Base-by-base conservation (phyloP, 768 basidiomycete species). In the Tubosaeta sp. region DNA sequence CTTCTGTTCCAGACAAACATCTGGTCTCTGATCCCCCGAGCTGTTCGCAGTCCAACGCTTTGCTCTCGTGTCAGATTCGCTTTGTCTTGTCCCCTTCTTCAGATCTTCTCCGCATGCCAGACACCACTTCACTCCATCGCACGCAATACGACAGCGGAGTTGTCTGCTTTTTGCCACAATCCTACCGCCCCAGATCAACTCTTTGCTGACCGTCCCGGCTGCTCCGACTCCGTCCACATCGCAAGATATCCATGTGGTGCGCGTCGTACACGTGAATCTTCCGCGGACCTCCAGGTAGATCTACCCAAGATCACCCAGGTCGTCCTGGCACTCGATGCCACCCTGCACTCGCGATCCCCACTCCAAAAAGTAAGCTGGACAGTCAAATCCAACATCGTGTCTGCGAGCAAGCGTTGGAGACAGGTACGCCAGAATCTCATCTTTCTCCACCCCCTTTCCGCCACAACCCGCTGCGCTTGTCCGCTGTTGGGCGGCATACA, bases 11-110 rank as follows among this genome's bases (percentile, higher is more conserved):
- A 48, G 43, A 42, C 56, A 27, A 21, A 50, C 51, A 7, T 45
- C n/a, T n/a, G n/a, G n/a, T n/a, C 44, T 21, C 24, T 42, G 62
- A 67, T 59, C 48, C 56, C 48, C 65, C 63, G 54, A 64, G 52
- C 56, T 5, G 21, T 12, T 39, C 38, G 12, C 21, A 39, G 2
- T 22, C 38, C 59, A 58, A n/a, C n/a, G n/a, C n/a, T n/a, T n/a
- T n/a, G n/a, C n/a, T n/a, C n/a, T n/a, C n/a, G n/a, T n/a, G n/a
- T 44, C 51, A 65, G 63, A 65, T 67, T 67, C 63, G 57, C 60
- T 63, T 54, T 58, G 42, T 41, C 18, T 46, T 12, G 32, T 0
- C 31, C 47, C 49, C 45, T 40, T 53, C 31, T 52, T 24, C 46
- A 59, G 62, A 65, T 65, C 64, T 67, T 65, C 63, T 50, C 43